These are phyloP conservation scores for Apocynum venetum DNA, from an alignment of 257 asterid species.

Conservation along the genomic window DNA sequence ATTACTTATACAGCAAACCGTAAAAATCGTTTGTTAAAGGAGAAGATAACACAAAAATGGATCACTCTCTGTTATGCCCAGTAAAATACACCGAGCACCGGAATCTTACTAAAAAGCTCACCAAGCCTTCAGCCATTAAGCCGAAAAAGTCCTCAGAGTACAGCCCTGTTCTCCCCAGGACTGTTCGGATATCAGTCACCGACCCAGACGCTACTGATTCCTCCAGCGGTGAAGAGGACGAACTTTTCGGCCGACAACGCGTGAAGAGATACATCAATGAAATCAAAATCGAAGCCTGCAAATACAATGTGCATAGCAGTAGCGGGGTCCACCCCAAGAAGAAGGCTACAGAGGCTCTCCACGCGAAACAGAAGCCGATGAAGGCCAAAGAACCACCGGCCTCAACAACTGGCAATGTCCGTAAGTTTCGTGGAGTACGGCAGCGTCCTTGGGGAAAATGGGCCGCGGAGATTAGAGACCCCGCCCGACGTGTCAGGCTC, in stretches of 20 bases:
- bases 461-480: constrained; percentile 56
- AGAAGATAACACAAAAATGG: constrained; percentile 33
- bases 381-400: constrained; percentile 18
- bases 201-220: constrained; percentile 91
- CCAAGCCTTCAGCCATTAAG: constrained; percentile 30
- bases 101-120: constrained; percentile 33
- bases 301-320: background rate
- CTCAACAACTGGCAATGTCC: constrained; percentile 5
- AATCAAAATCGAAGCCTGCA: constrained; percentile 36
- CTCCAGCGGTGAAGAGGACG: constrained; percentile 61
- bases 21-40: constrained; percentile 7
- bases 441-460: constrained; percentile 55
- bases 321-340: constrained; percentile 14
- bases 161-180: constrained; percentile 22
- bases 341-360: constrained; percentile 23
- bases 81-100: constrained; percentile 66
- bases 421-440: constrained; percentile 47
- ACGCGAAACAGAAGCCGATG: constrained; percentile 32
- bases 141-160: constrained; percentile 19
- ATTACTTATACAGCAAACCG: background rate
- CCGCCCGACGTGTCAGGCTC: constrained; percentile 36
- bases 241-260: constrained; percentile 41
- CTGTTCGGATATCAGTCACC: constrained; percentile 48
- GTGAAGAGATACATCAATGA: constrained; percentile 56
- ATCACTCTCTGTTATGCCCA: constrained; percentile 41